phyloP scores from a whole-genome alignment of 2,329 filamentous ascomycete species.

The Phoma herbarum region DNA sequence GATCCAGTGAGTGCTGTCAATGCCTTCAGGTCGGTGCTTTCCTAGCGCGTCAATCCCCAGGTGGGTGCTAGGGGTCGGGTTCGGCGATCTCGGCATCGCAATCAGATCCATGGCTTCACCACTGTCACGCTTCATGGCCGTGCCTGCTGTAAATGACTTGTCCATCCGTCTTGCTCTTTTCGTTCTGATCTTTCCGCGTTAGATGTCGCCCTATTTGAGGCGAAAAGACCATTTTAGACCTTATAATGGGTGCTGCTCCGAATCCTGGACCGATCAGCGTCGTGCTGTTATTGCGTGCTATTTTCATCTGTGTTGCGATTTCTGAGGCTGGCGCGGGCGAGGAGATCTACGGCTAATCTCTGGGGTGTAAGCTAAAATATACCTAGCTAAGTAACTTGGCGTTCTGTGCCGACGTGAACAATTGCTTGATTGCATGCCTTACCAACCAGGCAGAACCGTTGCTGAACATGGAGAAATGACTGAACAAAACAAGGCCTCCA shows the following conservation, averaged over 20 bases:
- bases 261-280: background rate
- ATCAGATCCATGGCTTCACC: background rate
- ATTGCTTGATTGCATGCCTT: background rate
- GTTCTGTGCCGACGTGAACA: background rate
- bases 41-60: background rate
- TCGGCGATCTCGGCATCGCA: background rate
- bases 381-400: background rate
- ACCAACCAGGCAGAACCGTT: background rate
- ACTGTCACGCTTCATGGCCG: background rate
- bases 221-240: background rate
- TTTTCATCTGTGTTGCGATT: background rate
- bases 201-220: background rate
- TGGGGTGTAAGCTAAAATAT: background rate
- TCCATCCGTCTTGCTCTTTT: background rate
- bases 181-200: background rate
- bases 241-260: background rate
- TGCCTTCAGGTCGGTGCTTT: background rate
- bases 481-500: background rate
- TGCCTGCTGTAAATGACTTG: background rate
- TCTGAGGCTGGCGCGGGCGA: background rate
- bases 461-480: background rate
- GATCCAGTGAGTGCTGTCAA: constrained; percentile 8
- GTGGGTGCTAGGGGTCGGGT: background rate
- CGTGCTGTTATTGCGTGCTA: background rate
- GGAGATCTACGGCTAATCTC: background rate